Percentiles rank a stretch among this genome's conserved stretches.
These are phyloP conservation scores for Poa annua DNA, from an alignment of 176 grass and related monocot species.

Conservation along the genomic window DNA sequence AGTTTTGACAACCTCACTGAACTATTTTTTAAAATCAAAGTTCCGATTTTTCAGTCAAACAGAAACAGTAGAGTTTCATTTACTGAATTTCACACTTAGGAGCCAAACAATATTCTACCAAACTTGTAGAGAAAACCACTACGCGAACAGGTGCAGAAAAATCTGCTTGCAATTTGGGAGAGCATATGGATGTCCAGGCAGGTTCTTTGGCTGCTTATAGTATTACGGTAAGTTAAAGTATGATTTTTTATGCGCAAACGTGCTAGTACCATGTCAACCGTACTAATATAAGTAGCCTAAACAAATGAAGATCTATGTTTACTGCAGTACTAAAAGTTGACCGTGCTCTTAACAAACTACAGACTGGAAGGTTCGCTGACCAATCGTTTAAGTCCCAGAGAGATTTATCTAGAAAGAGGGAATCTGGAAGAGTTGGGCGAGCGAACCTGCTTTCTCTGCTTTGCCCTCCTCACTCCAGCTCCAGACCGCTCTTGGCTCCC, in stretches of 20 bases:
- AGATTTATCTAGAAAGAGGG: neutral
- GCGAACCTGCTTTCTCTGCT: neutral
- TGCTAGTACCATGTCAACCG: no score
- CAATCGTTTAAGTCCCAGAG: no score
- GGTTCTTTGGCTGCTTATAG: neutral
- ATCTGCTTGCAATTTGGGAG: conserved; percentile 58
- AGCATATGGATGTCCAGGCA: conserved; percentile 67
- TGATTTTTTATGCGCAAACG: neutral
- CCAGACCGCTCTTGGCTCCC: neutral
- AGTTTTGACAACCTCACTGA: conserved; percentile 66
- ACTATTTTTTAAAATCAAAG: conserved; percentile 49
- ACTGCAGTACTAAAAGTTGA: neutral
- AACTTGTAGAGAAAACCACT: conserved; percentile 46
- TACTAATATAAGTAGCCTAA: no score
- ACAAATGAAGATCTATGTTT: no score
- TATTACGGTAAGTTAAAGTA: neutral
- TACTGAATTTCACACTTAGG: conserved; percentile 29
- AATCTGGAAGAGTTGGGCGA: conserved; percentile 5
- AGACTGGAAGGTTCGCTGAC: neutral
- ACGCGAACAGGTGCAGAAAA: conserved; percentile 46
- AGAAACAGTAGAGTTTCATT: neutral
- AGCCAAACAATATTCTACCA: conserved; percentile 42
- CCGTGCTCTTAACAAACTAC: neutral
- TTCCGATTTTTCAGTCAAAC: conserved; percentile 5
- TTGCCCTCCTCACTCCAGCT: neutral